Conservation (phyloP, 2,329 filamentous ascomycete genomes). For the Trichoderma atroviride region DNA sequence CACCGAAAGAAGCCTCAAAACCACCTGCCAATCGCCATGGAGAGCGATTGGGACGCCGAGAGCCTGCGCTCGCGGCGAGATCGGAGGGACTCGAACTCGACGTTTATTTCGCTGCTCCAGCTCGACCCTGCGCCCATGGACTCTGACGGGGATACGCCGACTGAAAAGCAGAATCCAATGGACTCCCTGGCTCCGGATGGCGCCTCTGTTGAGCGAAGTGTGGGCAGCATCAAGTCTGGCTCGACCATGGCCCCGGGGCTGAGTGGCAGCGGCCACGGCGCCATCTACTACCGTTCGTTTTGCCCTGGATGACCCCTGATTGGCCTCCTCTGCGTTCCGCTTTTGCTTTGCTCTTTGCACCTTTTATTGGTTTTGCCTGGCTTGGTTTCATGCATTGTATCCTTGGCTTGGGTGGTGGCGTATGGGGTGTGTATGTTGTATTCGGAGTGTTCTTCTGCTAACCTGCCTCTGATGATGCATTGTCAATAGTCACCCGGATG, state of each 20-base stretch:
- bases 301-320: not conserved
- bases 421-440: not conserved
- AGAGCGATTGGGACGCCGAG: slow-evolving; percentile 21
- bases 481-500: slow-evolving; percentile 51
- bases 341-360: not conserved
- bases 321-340: not conserved
- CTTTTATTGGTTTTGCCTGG: not conserved
- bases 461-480: slow-evolving; percentile 20
- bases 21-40: slow-evolving; percentile 7
- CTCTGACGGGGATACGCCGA: slow-evolving; percentile 45
- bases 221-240: slow-evolving; percentile 45
- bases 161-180: slow-evolving; percentile 21
- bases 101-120: slow-evolving; percentile 69
- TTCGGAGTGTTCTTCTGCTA: slow-evolving; percentile 2
- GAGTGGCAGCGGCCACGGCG: slow-evolving; percentile 61
- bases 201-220: slow-evolving; percentile 35
- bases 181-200: slow-evolving; percentile 35
- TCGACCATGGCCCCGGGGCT: slow-evolving; percentile 56
- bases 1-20: not conserved
- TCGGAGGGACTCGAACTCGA: slow-evolving; percentile 52
- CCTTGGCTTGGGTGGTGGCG: not conserved
- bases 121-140: slow-evolving; percentile 82
- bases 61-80: slow-evolving; percentile 28
- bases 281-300: slow-evolving; percentile 73
- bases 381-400: not conserved